These are phyloP conservation scores for Chimonanthus praecox DNA, from an alignment of 164 flowering plant species.

Conservation along the genomic window DNA sequence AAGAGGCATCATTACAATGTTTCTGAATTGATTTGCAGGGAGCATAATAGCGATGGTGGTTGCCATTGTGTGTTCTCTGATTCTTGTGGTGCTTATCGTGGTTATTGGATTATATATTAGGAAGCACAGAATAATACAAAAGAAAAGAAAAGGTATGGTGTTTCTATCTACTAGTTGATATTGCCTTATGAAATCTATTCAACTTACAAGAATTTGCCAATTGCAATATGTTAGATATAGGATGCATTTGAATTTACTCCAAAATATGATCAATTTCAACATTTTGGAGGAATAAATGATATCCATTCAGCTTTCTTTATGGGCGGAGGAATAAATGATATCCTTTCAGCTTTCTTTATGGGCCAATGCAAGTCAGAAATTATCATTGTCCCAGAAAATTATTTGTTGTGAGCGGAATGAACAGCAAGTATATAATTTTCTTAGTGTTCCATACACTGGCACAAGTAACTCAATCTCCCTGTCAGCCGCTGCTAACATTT, in stretches of 20 bases:
- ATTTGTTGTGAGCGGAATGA: neutral
- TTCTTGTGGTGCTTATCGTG: constrained; percentile 37
- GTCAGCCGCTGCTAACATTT: too few relatives aligned
- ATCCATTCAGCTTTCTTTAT: neutral
- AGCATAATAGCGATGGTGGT: constrained; percentile 40
- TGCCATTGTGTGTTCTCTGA: constrained; percentile 46
- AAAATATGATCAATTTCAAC: too few relatives aligned
- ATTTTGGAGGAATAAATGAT: neutral
- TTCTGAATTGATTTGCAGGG: constrained; percentile 34
- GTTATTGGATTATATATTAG: constrained; percentile 46
- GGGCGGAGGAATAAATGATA: neutral
- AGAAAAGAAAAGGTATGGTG: constrained; percentile 68
- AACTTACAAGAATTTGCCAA: too few relatives aligned
- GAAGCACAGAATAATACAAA: constrained; percentile 51
- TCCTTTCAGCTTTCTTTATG: neutral
- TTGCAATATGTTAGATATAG: too few relatives aligned
- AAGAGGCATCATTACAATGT: too few relatives aligned
- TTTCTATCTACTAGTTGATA: too few relatives aligned
- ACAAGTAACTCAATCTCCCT: too few relatives aligned
- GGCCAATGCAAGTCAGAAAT: neutral
- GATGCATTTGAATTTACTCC: too few relatives aligned
- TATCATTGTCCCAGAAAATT: neutral
- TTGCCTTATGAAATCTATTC: too few relatives aligned
- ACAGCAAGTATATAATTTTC: too few relatives aligned
- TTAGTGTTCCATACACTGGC: too few relatives aligned